Conservation (phyloP, 1,284 basidiomycete species). For the Kwoniella shivajii region DNA sequence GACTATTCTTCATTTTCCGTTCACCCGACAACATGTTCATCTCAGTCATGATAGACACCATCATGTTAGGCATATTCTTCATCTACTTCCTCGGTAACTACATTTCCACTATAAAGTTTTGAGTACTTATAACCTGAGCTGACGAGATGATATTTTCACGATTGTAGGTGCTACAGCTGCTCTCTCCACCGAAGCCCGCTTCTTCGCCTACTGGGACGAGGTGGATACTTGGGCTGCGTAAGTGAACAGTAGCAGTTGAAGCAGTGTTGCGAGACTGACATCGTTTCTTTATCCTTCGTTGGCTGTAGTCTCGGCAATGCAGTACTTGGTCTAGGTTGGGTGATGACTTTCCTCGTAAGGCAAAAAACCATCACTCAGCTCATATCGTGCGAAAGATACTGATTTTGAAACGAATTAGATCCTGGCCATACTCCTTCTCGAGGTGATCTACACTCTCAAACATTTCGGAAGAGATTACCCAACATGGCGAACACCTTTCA, state of each 20-base stretch:
- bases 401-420: constrained; percentile 16
- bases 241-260: background rate
- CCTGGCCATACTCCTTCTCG: constrained; percentile 39
- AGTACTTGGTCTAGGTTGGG: constrained; percentile 40
- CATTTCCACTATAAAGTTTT: background rate
- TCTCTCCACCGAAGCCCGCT: constrained; percentile 10
- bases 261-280: background rate
- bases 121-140: background rate
- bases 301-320: constrained; percentile 34
- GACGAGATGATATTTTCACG: background rate
- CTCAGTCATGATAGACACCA: constrained; percentile 36
- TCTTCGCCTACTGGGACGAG: constrained; percentile 7
- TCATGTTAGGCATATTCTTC: constrained; percentile 31
- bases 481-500: constrained; percentile 40
- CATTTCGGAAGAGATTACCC: constrained; percentile 26
- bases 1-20: constrained; percentile 22
- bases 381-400: background rate
- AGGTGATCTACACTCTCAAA: constrained; percentile 37
- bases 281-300: background rate
- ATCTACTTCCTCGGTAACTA: constrained; percentile 26
- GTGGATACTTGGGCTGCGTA: constrained; percentile 9
- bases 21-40: constrained; percentile 27
- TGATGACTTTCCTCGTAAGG: constrained; percentile 34
- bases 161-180: constrained; percentile 12
- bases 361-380: background rate